Conservation (phyloP, 108 stramenopile genomes). For the Phaeodactylum tricornutum region DNA sequence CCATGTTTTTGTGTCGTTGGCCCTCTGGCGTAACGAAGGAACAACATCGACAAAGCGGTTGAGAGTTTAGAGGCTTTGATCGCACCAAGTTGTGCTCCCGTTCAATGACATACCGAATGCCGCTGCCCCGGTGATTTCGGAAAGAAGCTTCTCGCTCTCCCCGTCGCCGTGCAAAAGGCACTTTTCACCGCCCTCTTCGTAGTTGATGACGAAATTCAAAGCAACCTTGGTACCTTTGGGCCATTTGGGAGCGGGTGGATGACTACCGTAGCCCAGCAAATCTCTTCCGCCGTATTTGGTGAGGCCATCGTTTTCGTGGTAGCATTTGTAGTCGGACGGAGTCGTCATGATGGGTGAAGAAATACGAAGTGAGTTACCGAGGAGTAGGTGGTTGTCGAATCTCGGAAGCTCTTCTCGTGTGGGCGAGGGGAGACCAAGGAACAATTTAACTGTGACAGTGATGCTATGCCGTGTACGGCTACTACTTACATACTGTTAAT, state of each 20-base stretch:
- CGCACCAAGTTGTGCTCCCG: too few species aligned
- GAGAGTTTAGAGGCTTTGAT: neutral
- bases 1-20: conserved; percentile 71
- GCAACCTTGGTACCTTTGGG: conserved; percentile 73
- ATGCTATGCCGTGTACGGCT: too few species aligned
- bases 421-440: too few species aligned
- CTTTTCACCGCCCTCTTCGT: conserved; percentile 92
- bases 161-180: conserved; percentile 71
- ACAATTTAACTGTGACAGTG: too few species aligned
- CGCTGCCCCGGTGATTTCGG: conserved; percentile 77
- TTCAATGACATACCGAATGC: conserved; percentile 39
- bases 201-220: conserved; percentile 91
- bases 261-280: conserved; percentile 70
- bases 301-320: conserved; percentile 70
- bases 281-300: conserved; percentile 63
- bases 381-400: too few species aligned
- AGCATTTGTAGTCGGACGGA: too few species aligned
- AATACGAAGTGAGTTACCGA: too few species aligned
- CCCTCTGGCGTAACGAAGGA: conserved; percentile 11
- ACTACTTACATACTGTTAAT: too few species aligned
- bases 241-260: conserved; percentile 66
- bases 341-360: too few species aligned
- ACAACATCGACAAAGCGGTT: too few species aligned
- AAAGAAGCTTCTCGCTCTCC: conserved; percentile 70
- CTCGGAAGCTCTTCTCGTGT: too few species aligned